phyloP scores from a whole-genome alignment of 1,284 basidiomycete species.

The Inonotus obliquus region DNA sequence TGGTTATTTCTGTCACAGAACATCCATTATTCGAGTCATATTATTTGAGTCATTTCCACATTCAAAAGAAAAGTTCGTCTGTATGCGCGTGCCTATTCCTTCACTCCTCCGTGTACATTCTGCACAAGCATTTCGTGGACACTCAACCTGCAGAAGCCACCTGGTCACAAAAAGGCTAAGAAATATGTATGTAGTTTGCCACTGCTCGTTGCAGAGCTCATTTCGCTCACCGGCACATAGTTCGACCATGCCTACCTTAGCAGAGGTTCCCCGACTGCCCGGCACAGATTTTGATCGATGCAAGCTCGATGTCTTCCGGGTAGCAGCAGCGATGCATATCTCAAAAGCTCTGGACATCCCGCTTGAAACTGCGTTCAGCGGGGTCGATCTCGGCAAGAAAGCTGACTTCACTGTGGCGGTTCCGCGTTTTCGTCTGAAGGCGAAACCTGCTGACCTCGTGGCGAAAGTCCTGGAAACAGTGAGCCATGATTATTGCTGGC shows the following conservation, averaged over 20 bases:
- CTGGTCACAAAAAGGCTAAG: neutral
- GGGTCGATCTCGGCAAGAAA: conserved; percentile 89
- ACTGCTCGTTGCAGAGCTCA: neutral
- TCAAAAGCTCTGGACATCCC: conserved; percentile 69
- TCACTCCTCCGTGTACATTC: neutral
- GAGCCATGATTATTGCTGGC: conserved; percentile 28
- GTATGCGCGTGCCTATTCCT: conserved; percentile 1
- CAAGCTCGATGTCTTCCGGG: conserved; percentile 81
- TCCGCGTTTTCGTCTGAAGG: conserved; percentile 84
- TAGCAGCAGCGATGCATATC: conserved; percentile 77
- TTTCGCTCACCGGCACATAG: neutral
- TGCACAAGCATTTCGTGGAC: neutral
- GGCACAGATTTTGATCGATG: conserved; percentile 70
- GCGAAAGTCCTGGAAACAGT: conserved; percentile 73
- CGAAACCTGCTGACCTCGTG: conserved; percentile 78
- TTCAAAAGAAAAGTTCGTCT: neutral
- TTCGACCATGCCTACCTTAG: conserved; percentile 20
- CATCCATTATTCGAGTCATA: neutral
- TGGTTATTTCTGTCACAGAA: neutral
- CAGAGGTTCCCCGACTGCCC: conserved; percentile 48
- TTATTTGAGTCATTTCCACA: neutral
- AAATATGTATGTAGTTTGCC: neutral
- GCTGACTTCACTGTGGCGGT: conserved; percentile 93
- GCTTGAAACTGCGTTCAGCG: conserved; percentile 73
- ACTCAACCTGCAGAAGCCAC: neutral